Conservation (phyloP, 2,329 filamentous ascomycete species). For the Apiospora aurea region DNA sequence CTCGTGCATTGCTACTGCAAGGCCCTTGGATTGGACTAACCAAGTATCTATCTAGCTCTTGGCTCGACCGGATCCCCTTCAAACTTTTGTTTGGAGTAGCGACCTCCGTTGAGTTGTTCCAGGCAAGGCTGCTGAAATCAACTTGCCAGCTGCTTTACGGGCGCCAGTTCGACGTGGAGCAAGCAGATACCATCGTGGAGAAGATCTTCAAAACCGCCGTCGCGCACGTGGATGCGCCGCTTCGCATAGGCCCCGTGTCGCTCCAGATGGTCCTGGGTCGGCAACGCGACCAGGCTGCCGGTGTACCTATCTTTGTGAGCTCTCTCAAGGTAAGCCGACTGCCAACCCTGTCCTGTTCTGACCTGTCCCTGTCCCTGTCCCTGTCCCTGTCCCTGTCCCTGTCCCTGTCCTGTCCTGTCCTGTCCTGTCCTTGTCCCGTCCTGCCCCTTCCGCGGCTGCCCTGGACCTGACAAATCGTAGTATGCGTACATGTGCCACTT, state of each 20-base stretch:
- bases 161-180: constrained; percentile 78
- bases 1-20: neutral
- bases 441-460: neutral
- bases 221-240: constrained; percentile 59
- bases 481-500: constrained; percentile 90
- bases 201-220: constrained; percentile 73
- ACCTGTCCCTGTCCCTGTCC: neutral
- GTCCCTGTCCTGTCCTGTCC: neutral
- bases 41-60: constrained; percentile 50
- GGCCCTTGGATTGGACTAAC: neutral
- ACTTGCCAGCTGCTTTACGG: constrained; percentile 73
- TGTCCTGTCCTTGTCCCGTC: neutral
- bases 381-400: too few relatives aligned
- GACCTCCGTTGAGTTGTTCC: constrained; percentile 81
- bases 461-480: constrained; percentile 48
- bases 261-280: constrained; percentile 71
- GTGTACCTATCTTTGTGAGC: constrained; percentile 74
- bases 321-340: constrained; percentile 65
- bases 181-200: constrained; percentile 75
- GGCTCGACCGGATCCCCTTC: constrained; percentile 79
- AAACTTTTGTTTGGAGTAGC: constrained; percentile 80
- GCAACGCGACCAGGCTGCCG: constrained; percentile 79
- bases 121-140: constrained; percentile 74
- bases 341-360: neutral
- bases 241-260: constrained; percentile 71